Percentiles rank a stretch among this genome's conserved stretches.
These are phyloP conservation scores for Murraya koenigii DNA, from an alignment of 345 rosid species.

Conservation along the genomic window DNA sequence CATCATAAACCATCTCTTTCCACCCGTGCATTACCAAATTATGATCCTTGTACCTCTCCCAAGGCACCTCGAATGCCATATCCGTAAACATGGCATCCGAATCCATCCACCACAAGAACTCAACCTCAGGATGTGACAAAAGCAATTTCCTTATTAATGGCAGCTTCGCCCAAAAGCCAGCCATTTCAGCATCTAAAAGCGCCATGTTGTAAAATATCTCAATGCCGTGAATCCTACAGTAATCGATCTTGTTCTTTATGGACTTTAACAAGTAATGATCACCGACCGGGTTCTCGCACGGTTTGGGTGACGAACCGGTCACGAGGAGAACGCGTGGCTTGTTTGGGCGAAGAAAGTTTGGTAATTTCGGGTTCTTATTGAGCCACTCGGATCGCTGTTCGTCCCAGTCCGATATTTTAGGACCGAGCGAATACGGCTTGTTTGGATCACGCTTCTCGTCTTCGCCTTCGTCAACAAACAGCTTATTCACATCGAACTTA, in stretches of 20 bases:
- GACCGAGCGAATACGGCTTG: slow-evolving; percentile 43
- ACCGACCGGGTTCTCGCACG: slow-evolving; percentile 64
- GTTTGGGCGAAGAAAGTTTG: slow-evolving; percentile 40
- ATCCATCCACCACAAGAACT: slow-evolving; percentile 74
- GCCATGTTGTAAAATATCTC: slow-evolving; percentile 62
- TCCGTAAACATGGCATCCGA: slow-evolving; percentile 67
- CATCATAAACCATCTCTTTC: slow-evolving; percentile 63
- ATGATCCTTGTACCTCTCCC: slow-evolving; percentile 57
- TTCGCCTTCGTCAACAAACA: slow-evolving; percentile 47
- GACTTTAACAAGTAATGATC: slow-evolving; percentile 55
- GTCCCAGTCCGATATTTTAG: slow-evolving; percentile 60
- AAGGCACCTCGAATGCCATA: slow-evolving; percentile 60
- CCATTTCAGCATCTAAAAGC: slow-evolving; percentile 56
- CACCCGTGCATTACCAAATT: slow-evolving; percentile 62
- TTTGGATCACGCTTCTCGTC: slow-evolving; percentile 54
- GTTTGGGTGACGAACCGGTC: slow-evolving; percentile 63
- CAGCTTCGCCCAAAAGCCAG: slow-evolving; percentile 64
- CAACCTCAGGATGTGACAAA: slow-evolving; percentile 55
- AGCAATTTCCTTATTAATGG: slow-evolving; percentile 54
- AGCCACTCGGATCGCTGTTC: slow-evolving; percentile 47
- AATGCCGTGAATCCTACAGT: slow-evolving; percentile 51
- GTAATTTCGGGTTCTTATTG: slow-evolving; percentile 33
- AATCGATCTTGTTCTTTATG: slow-evolving; percentile 63
- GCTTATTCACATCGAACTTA: slow-evolving; percentile 38
- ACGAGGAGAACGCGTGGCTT: slow-evolving; percentile 58